These are phyloP conservation scores for Daldinia loculata DNA, from an alignment of 495 filamentous ascomycete species.

Conservation along the genomic window DNA sequence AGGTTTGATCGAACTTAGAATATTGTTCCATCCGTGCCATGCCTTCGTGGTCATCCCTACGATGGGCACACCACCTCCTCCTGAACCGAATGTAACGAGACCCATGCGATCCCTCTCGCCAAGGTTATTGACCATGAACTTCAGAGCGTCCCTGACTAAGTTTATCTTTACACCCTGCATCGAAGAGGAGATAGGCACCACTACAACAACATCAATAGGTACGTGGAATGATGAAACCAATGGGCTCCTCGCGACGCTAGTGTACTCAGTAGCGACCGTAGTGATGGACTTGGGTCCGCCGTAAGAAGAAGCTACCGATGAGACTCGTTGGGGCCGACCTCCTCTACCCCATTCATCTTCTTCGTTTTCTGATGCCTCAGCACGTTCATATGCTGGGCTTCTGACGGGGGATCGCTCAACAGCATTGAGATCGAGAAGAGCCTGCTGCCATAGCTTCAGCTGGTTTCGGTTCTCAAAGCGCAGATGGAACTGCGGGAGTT, in stretches of 20 bases:
- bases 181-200: slow-evolving; percentile 96
- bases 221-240: slow-evolving; percentile 78
- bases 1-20: slow-evolving; percentile 87
- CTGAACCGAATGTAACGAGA: slow-evolving; percentile 95
- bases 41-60: slow-evolving; percentile 98
- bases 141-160: slow-evolving; percentile 89
- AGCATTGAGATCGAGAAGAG: slow-evolving; percentile 83
- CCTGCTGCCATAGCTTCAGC: slow-evolving; percentile 90
- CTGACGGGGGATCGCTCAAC: slow-evolving; percentile 67
- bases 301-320: slow-evolving; percentile 83
- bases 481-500: slow-evolving; percentile 96
- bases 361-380: slow-evolving; percentile 81
- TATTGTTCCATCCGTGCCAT: slow-evolving; percentile 90
- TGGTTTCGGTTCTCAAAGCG: slow-evolving; percentile 86
- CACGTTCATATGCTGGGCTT: slow-evolving; percentile 68
- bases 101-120: slow-evolving; percentile 97
- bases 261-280: slow-evolving; percentile 83
- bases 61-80: slow-evolving; percentile 88
- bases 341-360: slow-evolving; percentile 89
- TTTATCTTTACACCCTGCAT: slow-evolving; percentile 99
- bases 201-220: slow-evolving; percentile 93
- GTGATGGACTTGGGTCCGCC: slow-evolving; percentile 82
- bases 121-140: slow-evolving; percentile 91
- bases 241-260: slow-evolving; percentile 65
- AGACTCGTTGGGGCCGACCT: slow-evolving; percentile 77